Evolutionary conservation across 331 rosid species (phyloP), one percentile per base, ranked within the genome.

Genomic region (Acacia concinna): DNA sequence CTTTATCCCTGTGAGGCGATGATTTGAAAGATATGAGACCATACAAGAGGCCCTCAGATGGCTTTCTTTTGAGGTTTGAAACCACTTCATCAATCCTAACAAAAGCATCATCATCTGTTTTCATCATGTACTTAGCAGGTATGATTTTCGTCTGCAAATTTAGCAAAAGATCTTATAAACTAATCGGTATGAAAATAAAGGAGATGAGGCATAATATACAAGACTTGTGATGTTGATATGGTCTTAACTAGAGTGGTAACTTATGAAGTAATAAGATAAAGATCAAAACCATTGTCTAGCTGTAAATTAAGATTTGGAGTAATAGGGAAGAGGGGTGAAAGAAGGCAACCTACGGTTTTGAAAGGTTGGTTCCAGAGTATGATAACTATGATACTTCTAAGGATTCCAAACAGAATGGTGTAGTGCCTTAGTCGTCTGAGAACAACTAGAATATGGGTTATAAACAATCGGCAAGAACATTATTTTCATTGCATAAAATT

Each of bases 21-120:
- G 98, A 92, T 74, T 92, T 89, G 1, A 87, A 92, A 71, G 97
- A 85, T 74, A 95, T 90, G 40, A 86, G 96, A 84, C 98, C 98
- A 25, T 91, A 91, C 79, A 92, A 78, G 63, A 95, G 89, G 52
- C 94, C 89, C 40, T 80, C 64, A 0, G 89, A 68, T 69, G 97
- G 68, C 86, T 86, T 92, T 72, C 87, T 89, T 86, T 87, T 95
- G 54, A 95, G 91, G 84, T 88, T 85, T 54, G 97, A 87, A 68
- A 95, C 80, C 74, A 95, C 91, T 82, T 95, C 97, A 79, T 95
- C 96, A 41, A 95, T 84, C 86, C 98, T 87, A 78, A 92, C 87
- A 84, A 95, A 95, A 32, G 98, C 98, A 88, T 95, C 98, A 77
- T 94, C 98, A 71, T 95, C 98, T 12, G 97, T 95, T 89, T 95